Conservation (phyloP, 2,329 filamentous ascomycete species). For the Alternaria dauci region DNA sequence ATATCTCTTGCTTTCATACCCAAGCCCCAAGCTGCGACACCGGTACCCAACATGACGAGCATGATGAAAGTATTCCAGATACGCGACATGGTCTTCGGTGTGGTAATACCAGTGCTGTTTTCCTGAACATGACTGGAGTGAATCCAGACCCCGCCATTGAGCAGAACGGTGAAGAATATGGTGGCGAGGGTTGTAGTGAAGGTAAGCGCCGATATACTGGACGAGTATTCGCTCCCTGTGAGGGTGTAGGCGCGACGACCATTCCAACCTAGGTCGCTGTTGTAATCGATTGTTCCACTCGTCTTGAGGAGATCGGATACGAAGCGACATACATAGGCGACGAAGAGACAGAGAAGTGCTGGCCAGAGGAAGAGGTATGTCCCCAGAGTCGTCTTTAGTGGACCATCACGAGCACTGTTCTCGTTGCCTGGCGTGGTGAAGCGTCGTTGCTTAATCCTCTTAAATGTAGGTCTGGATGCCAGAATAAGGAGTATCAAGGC, state of each 20-base stretch:
- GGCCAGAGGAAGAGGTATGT: slow-evolving; percentile 17
- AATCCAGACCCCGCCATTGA: slow-evolving; percentile 11
- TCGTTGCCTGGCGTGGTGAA: background rate
- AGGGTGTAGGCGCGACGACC: background rate
- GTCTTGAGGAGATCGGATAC: slow-evolving; percentile 11
- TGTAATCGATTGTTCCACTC: slow-evolving; percentile 5
- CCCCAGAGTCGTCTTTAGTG: slow-evolving; percentile 7
- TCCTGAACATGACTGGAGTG: slow-evolving; percentile 12
- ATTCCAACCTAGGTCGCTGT: slow-evolving; percentile 6
- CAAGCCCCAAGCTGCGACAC: slow-evolving; percentile 10
- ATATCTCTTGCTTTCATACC: slow-evolving; percentile 2
- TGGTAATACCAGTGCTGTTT: slow-evolving; percentile 7
- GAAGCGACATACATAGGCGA: slow-evolving; percentile 12
- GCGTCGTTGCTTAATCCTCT: no score
- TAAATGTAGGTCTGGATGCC: no score
- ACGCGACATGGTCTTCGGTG: slow-evolving; percentile 2
- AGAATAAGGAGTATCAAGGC: slow-evolving; percentile 4
- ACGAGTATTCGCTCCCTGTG: background rate
- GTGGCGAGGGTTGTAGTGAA: slow-evolving; percentile 8
- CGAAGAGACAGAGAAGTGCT: slow-evolving; percentile 7
- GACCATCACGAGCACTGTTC: slow-evolving; percentile 4
- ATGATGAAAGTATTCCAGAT: slow-evolving; percentile 15
- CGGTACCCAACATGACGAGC: slow-evolving; percentile 10
- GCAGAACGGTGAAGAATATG: slow-evolving; percentile 11
- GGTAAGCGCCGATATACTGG: background rate